A percentile compares a stretch with the other conserved stretches of the same genome.
Conservation (phyloP, 768 basidiomycete species). For the Cyathus striatus region DNA sequence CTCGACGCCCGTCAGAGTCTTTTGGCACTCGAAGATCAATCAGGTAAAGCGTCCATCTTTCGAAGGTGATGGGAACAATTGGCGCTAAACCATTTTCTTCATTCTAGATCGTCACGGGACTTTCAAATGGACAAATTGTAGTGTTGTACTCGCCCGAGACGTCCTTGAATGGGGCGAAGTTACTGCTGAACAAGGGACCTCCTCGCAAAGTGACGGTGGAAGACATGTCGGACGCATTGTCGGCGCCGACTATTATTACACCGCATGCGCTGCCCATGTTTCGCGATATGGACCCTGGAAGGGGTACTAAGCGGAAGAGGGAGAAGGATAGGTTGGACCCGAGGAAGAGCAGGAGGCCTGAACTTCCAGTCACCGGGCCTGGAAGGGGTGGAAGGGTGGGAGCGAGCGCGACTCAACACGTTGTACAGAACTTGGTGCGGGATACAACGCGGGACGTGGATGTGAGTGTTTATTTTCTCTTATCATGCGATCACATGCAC, state of each 20-base stretch:
- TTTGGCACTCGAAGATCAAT: conserved; percentile 98
- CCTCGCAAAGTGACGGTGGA: conserved; percentile 77
- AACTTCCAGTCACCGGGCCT: conserved; percentile 88
- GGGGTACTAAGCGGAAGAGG: conserved; percentile 80
- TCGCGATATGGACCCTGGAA: conserved; percentile 71
- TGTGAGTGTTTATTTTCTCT: conserved; percentile 54
- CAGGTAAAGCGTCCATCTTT: conserved; percentile 51
- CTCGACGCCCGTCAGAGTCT: conserved; percentile 81
- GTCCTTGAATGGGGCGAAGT: conserved; percentile 89
- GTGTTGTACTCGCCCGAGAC: conserved; percentile 90
- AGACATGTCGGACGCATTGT: conserved; percentile 83
- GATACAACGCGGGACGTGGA: conserved; percentile 91
- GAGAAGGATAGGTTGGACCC: conserved; percentile 88
- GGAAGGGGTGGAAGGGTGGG: conserved; percentile 94
- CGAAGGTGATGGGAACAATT: conserved; percentile 24
- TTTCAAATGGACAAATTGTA: conserved; percentile 82
- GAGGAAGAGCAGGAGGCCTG: conserved; percentile 87
- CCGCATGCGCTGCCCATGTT: conserved; percentile 94
- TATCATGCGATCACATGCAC: conserved; percentile 3
- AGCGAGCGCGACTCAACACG: conserved; percentile 94
- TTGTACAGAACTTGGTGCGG: conserved; percentile 91
- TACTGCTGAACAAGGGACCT: conserved; percentile 83
- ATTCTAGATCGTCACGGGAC: conserved; percentile 75
- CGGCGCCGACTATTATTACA: conserved; percentile 84
- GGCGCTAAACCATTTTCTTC: conserved; percentile 9